Evolutionary conservation across 306 rosid genomes (phyloP), one percentile per base, ranked within the genome.

Genomic region (Medicago arabica): DNA sequence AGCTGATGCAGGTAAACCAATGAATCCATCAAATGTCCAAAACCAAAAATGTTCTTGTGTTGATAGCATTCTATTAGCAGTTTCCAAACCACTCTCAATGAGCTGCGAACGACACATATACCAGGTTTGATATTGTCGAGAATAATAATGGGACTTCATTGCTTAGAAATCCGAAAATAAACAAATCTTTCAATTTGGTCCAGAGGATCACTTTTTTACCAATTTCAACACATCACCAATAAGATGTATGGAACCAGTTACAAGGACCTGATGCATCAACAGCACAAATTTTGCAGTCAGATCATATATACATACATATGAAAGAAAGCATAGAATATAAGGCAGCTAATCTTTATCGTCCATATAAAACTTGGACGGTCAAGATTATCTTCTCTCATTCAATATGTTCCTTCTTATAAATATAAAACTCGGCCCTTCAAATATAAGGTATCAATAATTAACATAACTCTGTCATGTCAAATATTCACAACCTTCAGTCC

Each of bases 191-290:
- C 68, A 34, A 38, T 21, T 66, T 47, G 38, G 53, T 34, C 75
- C 71, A 19, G 53, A 67, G 61, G 74, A 72, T 94, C 85, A 94
- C 83, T 87, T 87, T 89, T 86, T 95, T 74, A 92, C 72, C 69
- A 87, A 81, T 88, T 80, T 92, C 90, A 95, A 80, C 66, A 92
- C 89, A 15, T 95, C 98, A 34, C 98, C 98, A 80, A 92, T 83
- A 71, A 95, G 98, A 82, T 95, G 98, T 61, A 95, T 59, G 61
- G 97, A 95, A 69, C 98, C 97, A 6, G 97, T 90, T 51, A 95
- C 97, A 58, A 95, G 96, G 65, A 95, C 97, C 98, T 95, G 88
- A 74, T 67, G 50, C 59, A 76, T 65, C 67, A 75, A 46, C 61
- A 73, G 82, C 7, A 76, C 57, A 60, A 63, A 28, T 39, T 67